These are phyloP conservation scores for Exsudoporus floridanus DNA, from an alignment of 1,284 basidiomycete genomes.

Conservation along the genomic window DNA sequence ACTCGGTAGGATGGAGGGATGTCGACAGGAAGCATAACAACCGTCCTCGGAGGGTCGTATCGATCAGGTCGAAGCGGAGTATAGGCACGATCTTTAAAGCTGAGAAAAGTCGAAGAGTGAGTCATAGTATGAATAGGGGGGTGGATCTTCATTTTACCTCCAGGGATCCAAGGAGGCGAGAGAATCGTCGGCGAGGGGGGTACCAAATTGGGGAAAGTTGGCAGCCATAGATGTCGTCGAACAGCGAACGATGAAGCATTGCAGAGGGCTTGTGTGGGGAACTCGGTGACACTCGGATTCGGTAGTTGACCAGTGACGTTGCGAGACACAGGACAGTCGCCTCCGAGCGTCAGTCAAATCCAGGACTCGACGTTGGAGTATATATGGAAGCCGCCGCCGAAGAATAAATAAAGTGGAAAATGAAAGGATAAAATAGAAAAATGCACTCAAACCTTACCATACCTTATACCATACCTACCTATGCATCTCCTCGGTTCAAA, in stretches of 20 bases:
- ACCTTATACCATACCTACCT: too few relatives aligned
- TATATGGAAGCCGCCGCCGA: too few relatives aligned
- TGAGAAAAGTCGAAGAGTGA: too few relatives aligned
- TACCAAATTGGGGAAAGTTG: neutral
- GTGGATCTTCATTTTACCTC: too few relatives aligned
- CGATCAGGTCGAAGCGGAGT: too few relatives aligned
- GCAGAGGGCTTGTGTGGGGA: neutral
- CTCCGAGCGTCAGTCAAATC: neutral
- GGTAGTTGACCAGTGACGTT: neutral
- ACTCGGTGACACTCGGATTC: neutral
- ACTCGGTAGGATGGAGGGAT: too few relatives aligned
- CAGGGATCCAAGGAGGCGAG: too few relatives aligned
- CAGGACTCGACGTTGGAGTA: neutral
- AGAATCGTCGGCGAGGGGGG: neutral
- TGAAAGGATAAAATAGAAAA: neutral
- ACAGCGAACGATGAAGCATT: neutral
- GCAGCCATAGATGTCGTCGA: neutral
- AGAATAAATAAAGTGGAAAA: neutral
- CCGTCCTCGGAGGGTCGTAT: too few relatives aligned
- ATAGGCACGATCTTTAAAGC: too few relatives aligned
- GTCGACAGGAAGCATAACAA: too few relatives aligned
- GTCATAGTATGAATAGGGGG: too few relatives aligned
- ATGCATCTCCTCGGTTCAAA: too few relatives aligned
- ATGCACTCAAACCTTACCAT: neutral
- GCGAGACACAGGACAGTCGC: neutral